Evolutionary conservation across 176 grass and related monocot genomes (phyloP), one percentile per base, ranked within the genome.

Genomic region (Triticum monococcum): DNA sequence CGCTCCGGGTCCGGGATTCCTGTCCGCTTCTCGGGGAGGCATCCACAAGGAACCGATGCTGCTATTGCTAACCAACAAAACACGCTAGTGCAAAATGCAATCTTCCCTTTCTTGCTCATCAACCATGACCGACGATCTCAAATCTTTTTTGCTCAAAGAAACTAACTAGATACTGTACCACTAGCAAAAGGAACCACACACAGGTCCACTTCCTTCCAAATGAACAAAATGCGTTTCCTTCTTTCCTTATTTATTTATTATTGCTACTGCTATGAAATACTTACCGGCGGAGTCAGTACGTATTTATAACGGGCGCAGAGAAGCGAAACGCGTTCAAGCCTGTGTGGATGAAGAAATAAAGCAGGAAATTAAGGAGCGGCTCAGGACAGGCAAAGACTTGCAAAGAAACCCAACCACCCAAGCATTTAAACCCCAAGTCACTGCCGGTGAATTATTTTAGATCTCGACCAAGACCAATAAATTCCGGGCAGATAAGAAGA

Each of bases 11-110:
- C 65, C 20, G 23, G 30, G 75, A 90, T 87, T 84, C 68, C 35
- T 64, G 52, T 65, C 75, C 43, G 59, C 45, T 79, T 87, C 67
- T 66, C 60, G 75, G 80, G 52, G 71, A 87, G 76, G 89, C 85
- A 9, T 79, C 68, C 52, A 22, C 85, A 76, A 48, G 77, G 76
- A 91, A 81, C 81, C 9, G 61, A 69, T 79, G 80, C 66, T 59
- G 31, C 18, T 23, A 2, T 17, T 52, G 5, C 16, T 5, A 2
- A 40, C 4, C 28, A 30, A 30, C 28, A 30, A 30, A 30, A 30
- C 40, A 41, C 40, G 9, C 40, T 41, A 41, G 40, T 41, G 40
- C 40, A 41, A 38, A 41, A 41, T 41, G 40, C 40, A 41, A 41
- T 41, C 40, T 41, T 41, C 40, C 11, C 40, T 41, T 41, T 41